Percentiles rank a stretch among this genome's conserved stretches.
Evolutionary conservation across 345 rosid species (phyloP).

Genomic region (Eucalyptus guilfoylei): DNA sequence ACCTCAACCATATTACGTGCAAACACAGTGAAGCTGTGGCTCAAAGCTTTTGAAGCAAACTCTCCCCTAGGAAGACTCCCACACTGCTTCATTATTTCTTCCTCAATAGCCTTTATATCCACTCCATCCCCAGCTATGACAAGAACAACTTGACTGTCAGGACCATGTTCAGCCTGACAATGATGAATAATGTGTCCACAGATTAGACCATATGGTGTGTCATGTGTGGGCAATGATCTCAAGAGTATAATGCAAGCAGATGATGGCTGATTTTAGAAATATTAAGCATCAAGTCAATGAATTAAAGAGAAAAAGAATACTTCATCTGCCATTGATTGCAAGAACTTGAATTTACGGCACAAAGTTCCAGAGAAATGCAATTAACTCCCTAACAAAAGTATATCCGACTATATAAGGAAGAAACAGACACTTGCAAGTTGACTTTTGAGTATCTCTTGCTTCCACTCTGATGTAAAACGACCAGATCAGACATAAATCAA

Average conservation of each 20-base stretch:
- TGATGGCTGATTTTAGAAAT: neutral
- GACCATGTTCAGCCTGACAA: constrained; percentile 93
- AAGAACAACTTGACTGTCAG: constrained; percentile 94
- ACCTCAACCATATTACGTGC: constrained; percentile 84
- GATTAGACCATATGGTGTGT: neutral
- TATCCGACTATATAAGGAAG: neutral
- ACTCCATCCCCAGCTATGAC: constrained; percentile 76
- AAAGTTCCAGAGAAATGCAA: neutral
- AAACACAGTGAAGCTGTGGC: constrained; percentile 74
- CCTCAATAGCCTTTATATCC: constrained; percentile 61
- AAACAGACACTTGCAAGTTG: neutral
- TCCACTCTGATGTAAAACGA: neutral
- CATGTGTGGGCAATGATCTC: neutral
- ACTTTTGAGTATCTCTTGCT: neutral
- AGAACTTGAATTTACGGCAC: neutral
- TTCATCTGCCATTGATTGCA: neutral
- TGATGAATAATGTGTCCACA: neutral
- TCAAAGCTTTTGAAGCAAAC: constrained; percentile 70
- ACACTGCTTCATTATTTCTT: constrained; percentile 70
- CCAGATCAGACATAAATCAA: neutral
- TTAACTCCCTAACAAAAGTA: neutral
- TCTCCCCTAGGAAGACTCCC: constrained; percentile 70
- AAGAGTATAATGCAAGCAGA: too few species aligned
- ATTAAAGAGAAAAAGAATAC: neutral
- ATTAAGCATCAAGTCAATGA: neutral